These are phyloP conservation scores for Euryodendron excelsum DNA, from an alignment of 148 eudicot species.

Conservation along the genomic window DNA sequence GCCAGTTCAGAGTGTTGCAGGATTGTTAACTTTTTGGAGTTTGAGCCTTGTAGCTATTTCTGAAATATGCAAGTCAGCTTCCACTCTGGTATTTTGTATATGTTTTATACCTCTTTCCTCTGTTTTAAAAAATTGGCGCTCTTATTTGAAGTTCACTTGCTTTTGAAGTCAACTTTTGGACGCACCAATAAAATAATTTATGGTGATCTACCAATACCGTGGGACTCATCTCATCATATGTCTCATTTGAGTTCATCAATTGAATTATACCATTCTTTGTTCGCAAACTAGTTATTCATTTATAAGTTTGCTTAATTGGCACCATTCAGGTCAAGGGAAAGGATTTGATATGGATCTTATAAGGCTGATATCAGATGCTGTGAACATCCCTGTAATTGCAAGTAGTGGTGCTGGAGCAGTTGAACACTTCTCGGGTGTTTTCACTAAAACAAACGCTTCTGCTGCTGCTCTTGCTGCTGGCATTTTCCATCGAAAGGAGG, in stretches of 20 bases:
- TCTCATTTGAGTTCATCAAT: not conserved
- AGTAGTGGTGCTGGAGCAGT: slow-evolving; percentile 93
- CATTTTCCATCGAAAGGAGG: slow-evolving; percentile 94
- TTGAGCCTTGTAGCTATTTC: too few relatives aligned
- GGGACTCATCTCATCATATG: not conserved
- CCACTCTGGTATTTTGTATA: not conserved
- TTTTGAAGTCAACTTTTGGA: not conserved
- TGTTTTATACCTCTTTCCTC: not conserved
- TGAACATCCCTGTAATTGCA: slow-evolving; percentile 88
- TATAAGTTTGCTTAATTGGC: slow-evolving; percentile 11
- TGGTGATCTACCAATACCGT: not conserved
- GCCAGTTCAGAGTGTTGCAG: too few relatives aligned
- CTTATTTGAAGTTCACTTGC: not conserved
- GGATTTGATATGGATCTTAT: slow-evolving; percentile 90
- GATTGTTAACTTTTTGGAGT: too few relatives aligned
- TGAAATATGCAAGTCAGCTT: not conserved
- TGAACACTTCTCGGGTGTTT: slow-evolving; percentile 92
- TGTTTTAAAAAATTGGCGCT: not conserved
- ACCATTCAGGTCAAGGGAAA: slow-evolving; percentile 81
- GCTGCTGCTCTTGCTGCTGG: slow-evolving; percentile 99
- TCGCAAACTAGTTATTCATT: not conserved
- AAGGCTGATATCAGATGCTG: slow-evolving; percentile 80
- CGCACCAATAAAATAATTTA: not conserved
- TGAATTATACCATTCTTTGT: not conserved
- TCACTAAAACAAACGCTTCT: slow-evolving; percentile 79